Evolutionary conservation across 2,329 filamentous ascomycete species (phyloP).

Genomic region (Davidsoniella australis): DNA sequence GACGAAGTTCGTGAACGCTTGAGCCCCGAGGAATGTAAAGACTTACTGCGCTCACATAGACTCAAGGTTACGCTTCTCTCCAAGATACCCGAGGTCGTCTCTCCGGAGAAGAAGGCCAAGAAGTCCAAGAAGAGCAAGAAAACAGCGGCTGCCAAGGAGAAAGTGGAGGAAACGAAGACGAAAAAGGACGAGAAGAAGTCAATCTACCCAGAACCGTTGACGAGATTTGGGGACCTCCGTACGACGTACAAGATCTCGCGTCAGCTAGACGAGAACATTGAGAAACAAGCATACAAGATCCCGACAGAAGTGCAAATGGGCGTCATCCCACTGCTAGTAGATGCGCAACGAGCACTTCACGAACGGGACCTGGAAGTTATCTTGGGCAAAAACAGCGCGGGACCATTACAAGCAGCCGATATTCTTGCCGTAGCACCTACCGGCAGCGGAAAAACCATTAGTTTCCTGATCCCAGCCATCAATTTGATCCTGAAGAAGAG

Average conservation of each 20-base stretch:
- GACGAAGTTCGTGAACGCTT: slow-evolving; percentile 21
- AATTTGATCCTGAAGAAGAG: slow-evolving; percentile 50
- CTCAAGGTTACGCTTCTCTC: slow-evolving; percentile 70
- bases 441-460: slow-evolving; percentile 89
- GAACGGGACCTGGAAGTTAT: neutral
- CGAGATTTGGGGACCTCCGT: slow-evolving; percentile 57
- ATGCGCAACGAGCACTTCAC: slow-evolving; percentile 32
- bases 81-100: slow-evolving; percentile 17
- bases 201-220: slow-evolving; percentile 65
- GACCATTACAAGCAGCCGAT: slow-evolving; percentile 28
- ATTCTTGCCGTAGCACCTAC: slow-evolving; percentile 83
- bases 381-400: slow-evolving; percentile 16
- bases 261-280: slow-evolving; percentile 60
- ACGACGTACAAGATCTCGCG: slow-evolving; percentile 55
- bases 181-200: slow-evolving; percentile 39
- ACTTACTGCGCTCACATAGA: slow-evolving; percentile 61
- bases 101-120: slow-evolving; percentile 23
- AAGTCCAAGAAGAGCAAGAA: slow-evolving; percentile 27
- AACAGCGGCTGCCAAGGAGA: slow-evolving; percentile 16
- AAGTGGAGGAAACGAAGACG: no score
- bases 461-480: slow-evolving; percentile 77
- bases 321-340: slow-evolving; percentile 61
- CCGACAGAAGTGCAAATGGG: slow-evolving; percentile 92
- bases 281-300: slow-evolving; percentile 65
- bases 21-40: slow-evolving; percentile 54